A percentile compares a stretch with the other conserved stretches of the same genome.
Evolutionary conservation across 441 rosid species (phyloP).

Genomic region (Mallotus japonicus): DNA sequence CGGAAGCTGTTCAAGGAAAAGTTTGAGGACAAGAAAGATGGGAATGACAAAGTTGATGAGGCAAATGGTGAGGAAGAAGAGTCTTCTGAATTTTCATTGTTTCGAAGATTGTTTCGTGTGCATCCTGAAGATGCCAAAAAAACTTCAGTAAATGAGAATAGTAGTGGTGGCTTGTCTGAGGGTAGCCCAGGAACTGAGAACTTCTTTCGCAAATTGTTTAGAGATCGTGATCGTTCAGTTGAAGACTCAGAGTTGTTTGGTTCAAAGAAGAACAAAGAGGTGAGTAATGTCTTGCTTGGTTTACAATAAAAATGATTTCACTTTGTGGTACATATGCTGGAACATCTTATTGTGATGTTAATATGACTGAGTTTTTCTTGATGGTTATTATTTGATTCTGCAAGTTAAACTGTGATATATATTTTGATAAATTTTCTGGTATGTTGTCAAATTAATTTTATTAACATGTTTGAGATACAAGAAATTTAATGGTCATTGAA

Average conservation of each 20-base stretch:
- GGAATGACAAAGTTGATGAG: slow-evolving; percentile 56
- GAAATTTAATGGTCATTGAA: background rate
- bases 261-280: slow-evolving; percentile 82
- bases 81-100: slow-evolving; percentile 78
- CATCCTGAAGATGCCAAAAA: slow-evolving; percentile 83
- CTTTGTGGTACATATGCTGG: background rate
- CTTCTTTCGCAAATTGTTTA: slow-evolving; percentile 92
- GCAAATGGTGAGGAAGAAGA: slow-evolving; percentile 74
- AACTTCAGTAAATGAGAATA: slow-evolving; percentile 49
- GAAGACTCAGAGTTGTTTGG: slow-evolving; percentile 90
- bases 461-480: too few relatives aligned
- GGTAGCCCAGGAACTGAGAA: slow-evolving; percentile 95
- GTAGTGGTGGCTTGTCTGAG: slow-evolving; percentile 53
- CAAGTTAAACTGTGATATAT: slow-evolving; percentile 1
- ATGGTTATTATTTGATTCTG: background rate
- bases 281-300: slow-evolving; percentile 25
- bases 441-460: background rate
- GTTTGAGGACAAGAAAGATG: slow-evolving; percentile 81
- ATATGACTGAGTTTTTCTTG: background rate
- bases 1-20: slow-evolving; percentile 77
- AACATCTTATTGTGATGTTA: background rate
- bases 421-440: background rate
- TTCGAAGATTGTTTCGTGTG: slow-evolving; percentile 83
- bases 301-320: slow-evolving; percentile 8
- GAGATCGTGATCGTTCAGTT: slow-evolving; percentile 89